Evolutionary conservation across 2,329 filamentous ascomycete species (phyloP).

Genomic region (Fonsecaea pedrosoi): DNA sequence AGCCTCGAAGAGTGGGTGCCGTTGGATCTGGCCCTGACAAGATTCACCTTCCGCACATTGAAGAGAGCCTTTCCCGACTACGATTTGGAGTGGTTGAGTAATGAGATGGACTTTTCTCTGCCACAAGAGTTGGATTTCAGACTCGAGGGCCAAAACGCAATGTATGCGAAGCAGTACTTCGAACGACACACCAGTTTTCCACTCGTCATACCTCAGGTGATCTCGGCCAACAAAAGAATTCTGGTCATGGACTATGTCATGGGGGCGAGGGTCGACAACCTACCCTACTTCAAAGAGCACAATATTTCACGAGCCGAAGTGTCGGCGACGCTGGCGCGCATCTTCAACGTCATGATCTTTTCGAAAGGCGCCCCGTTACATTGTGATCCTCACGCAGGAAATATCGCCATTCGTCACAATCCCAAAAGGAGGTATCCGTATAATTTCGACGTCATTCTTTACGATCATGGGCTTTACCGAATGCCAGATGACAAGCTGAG

Average conservation of each 20-base stretch:
- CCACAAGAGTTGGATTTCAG: constrained; percentile 91
- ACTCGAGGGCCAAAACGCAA: constrained; percentile 83
- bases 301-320: constrained; percentile 95
- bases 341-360: constrained; percentile 99
- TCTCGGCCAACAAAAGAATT: constrained; percentile 88
- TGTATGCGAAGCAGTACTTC: constrained; percentile 81
- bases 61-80: constrained; percentile 97
- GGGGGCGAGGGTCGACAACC: constrained; percentile 85
- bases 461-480: constrained; percentile 95
- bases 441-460: constrained; percentile 95
- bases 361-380: constrained; percentile 86
- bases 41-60: constrained; percentile 85
- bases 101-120: constrained; percentile 88
- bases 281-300: constrained; percentile 82
- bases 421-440: constrained; percentile 60
- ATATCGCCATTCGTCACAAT: constrained; percentile 89
- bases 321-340: constrained; percentile 82
- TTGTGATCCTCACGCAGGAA: constrained; percentile 96
- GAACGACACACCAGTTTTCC: constrained; percentile 74
- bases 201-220: constrained; percentile 83
- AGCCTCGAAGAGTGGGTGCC: constrained; percentile 86
- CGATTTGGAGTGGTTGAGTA: constrained; percentile 92
- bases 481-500: constrained; percentile 81
- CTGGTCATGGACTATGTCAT: constrained; percentile 94
- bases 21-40: constrained; percentile 83